Base-by-base conservation (phyloP, 768 basidiomycete species). In the Amanita muscaria region DNA sequence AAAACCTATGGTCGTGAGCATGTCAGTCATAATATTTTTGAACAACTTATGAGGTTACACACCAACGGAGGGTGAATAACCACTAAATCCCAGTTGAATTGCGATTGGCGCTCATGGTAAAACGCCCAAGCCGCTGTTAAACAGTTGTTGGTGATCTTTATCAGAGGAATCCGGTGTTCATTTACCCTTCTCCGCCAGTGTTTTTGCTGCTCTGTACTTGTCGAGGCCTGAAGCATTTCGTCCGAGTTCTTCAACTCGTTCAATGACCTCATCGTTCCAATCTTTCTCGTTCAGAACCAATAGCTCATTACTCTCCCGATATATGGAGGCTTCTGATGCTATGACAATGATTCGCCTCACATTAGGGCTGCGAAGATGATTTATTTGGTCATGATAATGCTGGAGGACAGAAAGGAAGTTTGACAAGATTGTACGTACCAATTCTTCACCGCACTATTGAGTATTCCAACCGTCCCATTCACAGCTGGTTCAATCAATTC, bases 401-500 rank as follows among this genome's bases (percentile, higher is more conserved):
- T n/a, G n/a, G n/a, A n/a, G n/a, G n/a, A n/a, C 16, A 5, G 32
- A 36, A 19, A 42, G 5, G 14, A 42, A 21, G 9, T 14, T n/a
- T 9, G 0, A 9, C 5, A 5, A 12, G 21, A 30, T n/a, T 40
- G 21, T 3, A 51, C 61, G 18, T 49, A 79, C 76, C 66, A 70
- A 50, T 74, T 55, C 56, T 77, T 79, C 44, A 73, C 57, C 6
- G 77, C 71, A 34, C 77, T 77, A 49, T 74, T 61, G 16, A 90
- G 63, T 12, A 89, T 65, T 5, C 76, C 69, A 1, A 74, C 53
- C 0, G 88, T 89, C 1, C 88, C 87, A 2, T 76, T 63, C 3
- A 89, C 74, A 22, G 88, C 88, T 4, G 88, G 88, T 14, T 57
- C 59, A 49, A 87, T 77, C 30, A 85, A 52, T 48, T 84, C 79